A percentile compares a stretch with the other conserved stretches of the same genome.
Conservation (phyloP, 2,329 filamentous ascomycete species). For the Fusarium concolor region DNA sequence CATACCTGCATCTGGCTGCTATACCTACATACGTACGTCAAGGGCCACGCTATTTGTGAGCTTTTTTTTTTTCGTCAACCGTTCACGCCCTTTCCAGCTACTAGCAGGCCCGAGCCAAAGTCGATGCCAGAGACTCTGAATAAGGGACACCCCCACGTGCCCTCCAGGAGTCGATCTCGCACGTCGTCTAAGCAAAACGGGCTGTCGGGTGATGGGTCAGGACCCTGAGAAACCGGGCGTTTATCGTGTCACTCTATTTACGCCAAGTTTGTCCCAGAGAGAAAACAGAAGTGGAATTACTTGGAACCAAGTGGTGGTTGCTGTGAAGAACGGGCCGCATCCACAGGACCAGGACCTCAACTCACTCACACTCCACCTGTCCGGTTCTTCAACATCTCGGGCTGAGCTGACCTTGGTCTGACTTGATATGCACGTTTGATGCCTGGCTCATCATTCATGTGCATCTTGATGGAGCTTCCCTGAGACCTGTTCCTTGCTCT, state of each 20-base stretch:
- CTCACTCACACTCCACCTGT: constrained; percentile 29
- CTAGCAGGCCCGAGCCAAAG: constrained; percentile 1
- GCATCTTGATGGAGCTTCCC: constrained; percentile 26
- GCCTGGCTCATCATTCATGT: constrained; percentile 7
- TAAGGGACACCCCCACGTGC: constrained; percentile 42
- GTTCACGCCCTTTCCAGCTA: constrained; percentile 25
- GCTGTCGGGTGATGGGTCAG: constrained; percentile 41
- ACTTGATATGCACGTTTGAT: constrained; percentile 31
- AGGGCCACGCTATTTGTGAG: constrained; percentile 1
- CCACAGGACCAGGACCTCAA: constrained; percentile 27
- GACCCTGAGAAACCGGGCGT: constrained; percentile 31
- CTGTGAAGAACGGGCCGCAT: constrained; percentile 16
- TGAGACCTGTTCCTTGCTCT: constrained; percentile 26
- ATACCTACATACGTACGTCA: constrained; percentile 22
- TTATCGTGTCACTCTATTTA: constrained; percentile 43
- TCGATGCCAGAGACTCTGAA: constrained; percentile 23
- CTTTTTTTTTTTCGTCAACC: not conserved
- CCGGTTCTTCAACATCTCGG: constrained; percentile 12
- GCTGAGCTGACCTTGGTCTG: constrained; percentile 32
- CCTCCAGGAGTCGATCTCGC: constrained; percentile 38
- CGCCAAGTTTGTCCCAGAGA: constrained; percentile 22
- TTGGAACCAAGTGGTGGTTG: constrained; percentile 18
- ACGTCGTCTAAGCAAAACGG: constrained; percentile 22
- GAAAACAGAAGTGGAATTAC: constrained; percentile 19
- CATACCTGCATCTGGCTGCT: constrained; percentile 21